These are phyloP conservation scores for Teunomyces panamensis DNA, from an alignment of 805 yeast genomes.

Conservation along the genomic window DNA sequence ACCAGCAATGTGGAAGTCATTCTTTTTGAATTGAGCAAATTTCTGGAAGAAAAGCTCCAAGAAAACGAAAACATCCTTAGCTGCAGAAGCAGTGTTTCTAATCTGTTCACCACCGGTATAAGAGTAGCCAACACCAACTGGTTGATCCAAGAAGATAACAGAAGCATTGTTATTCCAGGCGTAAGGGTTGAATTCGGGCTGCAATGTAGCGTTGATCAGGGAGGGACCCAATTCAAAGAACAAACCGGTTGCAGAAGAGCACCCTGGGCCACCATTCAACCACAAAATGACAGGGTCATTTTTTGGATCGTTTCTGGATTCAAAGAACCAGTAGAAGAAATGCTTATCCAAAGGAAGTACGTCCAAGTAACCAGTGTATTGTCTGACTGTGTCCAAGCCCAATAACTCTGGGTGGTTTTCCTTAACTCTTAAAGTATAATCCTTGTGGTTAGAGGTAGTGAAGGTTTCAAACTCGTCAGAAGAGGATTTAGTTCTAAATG, in stretches of 20 bases:
- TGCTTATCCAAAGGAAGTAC: slow-evolving; percentile 30
- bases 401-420: slow-evolving; percentile 32
- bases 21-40: slow-evolving; percentile 17
- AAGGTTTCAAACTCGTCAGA: slow-evolving; percentile 10
- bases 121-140: slow-evolving; percentile 25
- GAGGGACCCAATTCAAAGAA: slow-evolving; percentile 33
- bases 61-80: slow-evolving; percentile 19
- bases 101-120: slow-evolving; percentile 18
- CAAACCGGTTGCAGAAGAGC: slow-evolving; percentile 28
- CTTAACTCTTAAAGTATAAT: slow-evolving; percentile 29
- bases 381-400: slow-evolving; percentile 36
- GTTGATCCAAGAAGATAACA: slow-evolving; percentile 26
- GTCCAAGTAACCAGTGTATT: slow-evolving; percentile 40
- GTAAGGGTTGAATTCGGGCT: slow-evolving; percentile 25
- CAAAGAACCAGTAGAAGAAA: slow-evolving; percentile 32
- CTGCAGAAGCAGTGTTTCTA: slow-evolving; percentile 16
- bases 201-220: slow-evolving; percentile 17
- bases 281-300: slow-evolving; percentile 32
- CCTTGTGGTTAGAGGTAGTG: slow-evolving; percentile 16
- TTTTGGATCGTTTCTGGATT: slow-evolving; percentile 30
- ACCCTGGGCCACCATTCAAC: slow-evolving; percentile 35
- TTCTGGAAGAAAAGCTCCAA: slow-evolving; percentile 25
- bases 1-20: slow-evolving; percentile 25
- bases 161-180: slow-evolving; percentile 30
- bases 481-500: slow-evolving; percentile 5